Conservation (phyloP, 208 protist species). For the Acanthamoeba healyi region DNA sequence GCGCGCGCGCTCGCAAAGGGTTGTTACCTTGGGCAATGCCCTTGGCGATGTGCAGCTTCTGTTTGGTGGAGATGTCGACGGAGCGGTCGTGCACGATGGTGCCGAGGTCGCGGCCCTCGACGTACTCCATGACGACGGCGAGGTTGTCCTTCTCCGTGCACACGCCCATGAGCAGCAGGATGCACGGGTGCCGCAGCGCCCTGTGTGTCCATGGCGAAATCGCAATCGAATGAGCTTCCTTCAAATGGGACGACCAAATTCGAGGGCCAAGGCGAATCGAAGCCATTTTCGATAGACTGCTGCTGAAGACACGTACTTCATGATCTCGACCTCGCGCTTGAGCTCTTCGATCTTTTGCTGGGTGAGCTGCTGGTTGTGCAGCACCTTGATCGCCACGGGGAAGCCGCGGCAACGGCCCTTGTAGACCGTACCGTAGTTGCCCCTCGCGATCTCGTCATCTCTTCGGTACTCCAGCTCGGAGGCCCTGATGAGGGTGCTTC, state of each 20-base stretch:
- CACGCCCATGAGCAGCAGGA: slow-evolving; percentile 54
- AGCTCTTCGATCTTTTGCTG: slow-evolving; percentile 33
- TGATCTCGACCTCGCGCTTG: slow-evolving; percentile 52
- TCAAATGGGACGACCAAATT: neutral
- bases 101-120: neutral
- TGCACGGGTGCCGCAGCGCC: slow-evolving; percentile 46
- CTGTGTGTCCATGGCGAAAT: neutral
- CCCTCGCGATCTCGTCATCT: slow-evolving; percentile 24
- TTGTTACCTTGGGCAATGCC: neutral
- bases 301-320: slow-evolving; percentile 2
- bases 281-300: neutral
- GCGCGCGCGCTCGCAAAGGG: too few relatives aligned
- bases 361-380: slow-evolving; percentile 59
- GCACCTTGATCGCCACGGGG: slow-evolving; percentile 63
- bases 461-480: neutral
- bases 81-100: neutral
- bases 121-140: slow-evolving; percentile 4
- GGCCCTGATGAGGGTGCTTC: slow-evolving; percentile 6
- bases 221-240: neutral
- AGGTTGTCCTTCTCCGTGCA: neutral
- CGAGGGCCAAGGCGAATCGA: too few relatives aligned
- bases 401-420: slow-evolving; percentile 28
- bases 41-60: slow-evolving; percentile 23
- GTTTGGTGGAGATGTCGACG: neutral
- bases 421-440: slow-evolving; percentile 65